Conservation (phyloP, 176 grass and related monocot species). For the Eleusine indica region DNA sequence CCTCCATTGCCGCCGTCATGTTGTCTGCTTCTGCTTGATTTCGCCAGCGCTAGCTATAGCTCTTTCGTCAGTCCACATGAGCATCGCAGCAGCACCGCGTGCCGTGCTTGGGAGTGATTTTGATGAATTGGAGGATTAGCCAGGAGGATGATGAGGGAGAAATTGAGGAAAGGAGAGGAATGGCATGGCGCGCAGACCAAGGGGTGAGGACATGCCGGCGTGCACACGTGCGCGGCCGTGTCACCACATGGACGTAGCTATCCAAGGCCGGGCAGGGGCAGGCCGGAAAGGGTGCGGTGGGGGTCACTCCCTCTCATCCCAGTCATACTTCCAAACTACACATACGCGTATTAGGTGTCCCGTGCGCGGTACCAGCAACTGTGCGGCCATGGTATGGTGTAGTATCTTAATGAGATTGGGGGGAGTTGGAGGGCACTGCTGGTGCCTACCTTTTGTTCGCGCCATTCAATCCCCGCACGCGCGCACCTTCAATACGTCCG, state of each 20-base stretch:
- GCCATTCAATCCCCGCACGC: slow-evolving; percentile 45
- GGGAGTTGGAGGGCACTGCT: slow-evolving; percentile 23
- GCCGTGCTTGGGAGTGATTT: neutral
- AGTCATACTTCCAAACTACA: no score
- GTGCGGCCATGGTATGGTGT: neutral
- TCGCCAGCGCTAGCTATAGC: neutral
- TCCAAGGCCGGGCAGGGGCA: no score
- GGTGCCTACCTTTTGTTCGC: slow-evolving; percentile 46
- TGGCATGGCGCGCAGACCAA: slow-evolving; percentile 49
- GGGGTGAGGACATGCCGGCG: slow-evolving; percentile 10
- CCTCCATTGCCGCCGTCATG: neutral
- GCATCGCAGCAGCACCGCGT: no score
- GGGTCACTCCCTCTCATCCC: no score
- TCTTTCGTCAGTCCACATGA: no score
- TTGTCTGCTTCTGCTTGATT: neutral
- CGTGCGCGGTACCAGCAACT: slow-evolving; percentile 21
- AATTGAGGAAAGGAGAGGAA: neutral
- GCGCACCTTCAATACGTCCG: slow-evolving; percentile 2
- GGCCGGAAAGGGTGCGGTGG: no score
- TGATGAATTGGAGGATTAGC: slow-evolving; percentile 14
- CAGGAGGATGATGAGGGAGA: neutral
- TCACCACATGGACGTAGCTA: slow-evolving; percentile 25
- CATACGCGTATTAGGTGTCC: no score
- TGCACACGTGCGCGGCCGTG: slow-evolving; percentile 88
- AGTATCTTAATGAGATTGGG: slow-evolving; percentile 56